These are phyloP conservation scores for Ophiosphaerella narmari DNA, from an alignment of 2,329 filamentous ascomycete species.

Conservation along the genomic window DNA sequence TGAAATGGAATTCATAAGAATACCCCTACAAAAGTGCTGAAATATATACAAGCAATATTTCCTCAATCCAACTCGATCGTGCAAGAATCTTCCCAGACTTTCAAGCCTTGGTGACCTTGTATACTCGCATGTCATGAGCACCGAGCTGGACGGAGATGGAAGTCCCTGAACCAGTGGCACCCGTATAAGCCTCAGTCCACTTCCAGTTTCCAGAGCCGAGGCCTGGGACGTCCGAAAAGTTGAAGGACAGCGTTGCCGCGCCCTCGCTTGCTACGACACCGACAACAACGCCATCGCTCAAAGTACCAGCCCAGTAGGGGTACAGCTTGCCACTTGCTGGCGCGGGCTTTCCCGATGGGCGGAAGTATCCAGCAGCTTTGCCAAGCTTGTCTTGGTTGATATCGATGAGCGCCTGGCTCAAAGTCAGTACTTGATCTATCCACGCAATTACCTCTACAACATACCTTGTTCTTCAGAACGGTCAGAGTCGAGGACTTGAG, in stretches of 20 bases:
- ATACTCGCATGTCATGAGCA: constrained; percentile 19
- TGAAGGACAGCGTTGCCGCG: constrained; percentile 14
- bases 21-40: no score
- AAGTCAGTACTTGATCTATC: background rate
- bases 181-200: constrained; percentile 20
- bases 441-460: background rate
- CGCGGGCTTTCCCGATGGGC: constrained; percentile 12
- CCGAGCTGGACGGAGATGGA: constrained; percentile 9
- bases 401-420: constrained; percentile 32
- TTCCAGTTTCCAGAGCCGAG: constrained; percentile 14
- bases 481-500: constrained; percentile 43
- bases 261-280: constrained; percentile 14
- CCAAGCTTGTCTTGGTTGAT: constrained; percentile 48
- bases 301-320: constrained; percentile 18
- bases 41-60: no score
- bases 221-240: constrained; percentile 20
- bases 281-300: constrained; percentile 21
- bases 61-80: no score
- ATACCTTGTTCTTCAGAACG: constrained; percentile 42
- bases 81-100: background rate
- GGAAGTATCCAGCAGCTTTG: constrained; percentile 15
- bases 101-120: constrained; percentile 12
- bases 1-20: no score
- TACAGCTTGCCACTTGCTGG: constrained; percentile 14
- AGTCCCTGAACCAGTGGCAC: constrained; percentile 12